These are phyloP conservation scores for Amylocarpus encephaloides DNA, from an alignment of 2,329 filamentous ascomycete genomes.

Conservation along the genomic window DNA sequence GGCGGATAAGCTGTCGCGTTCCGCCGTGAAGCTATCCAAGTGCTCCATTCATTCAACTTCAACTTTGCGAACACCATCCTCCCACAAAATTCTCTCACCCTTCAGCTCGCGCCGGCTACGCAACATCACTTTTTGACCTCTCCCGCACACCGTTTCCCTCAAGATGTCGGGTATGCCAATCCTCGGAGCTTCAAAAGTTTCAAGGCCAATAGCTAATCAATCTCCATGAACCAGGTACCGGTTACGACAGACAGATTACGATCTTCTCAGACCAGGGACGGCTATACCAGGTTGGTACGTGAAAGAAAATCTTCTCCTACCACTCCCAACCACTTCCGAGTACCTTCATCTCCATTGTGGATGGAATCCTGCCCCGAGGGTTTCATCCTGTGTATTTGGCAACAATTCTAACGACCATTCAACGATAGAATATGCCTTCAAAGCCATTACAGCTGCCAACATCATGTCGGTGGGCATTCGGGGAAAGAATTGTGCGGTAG, in stretches of 20 bases:
- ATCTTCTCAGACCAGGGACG: conserved; percentile 99
- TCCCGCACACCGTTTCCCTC: not conserved
- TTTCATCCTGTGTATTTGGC: conserved; percentile 2
- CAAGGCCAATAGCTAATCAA: conserved; percentile 21
- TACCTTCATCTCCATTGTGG: not conserved
- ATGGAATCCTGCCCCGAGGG: not conserved
- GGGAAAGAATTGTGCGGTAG: conserved; percentile 94
- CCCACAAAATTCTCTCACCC: not conserved
- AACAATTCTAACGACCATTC: conserved; percentile 26
- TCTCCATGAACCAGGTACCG: conserved; percentile 55
- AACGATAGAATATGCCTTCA: conserved; percentile 94
- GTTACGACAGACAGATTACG: conserved; percentile 98
- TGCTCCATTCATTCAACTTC: not conserved
- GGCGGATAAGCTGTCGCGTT: conserved; percentile 14
- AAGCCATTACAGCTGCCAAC: conserved; percentile 97
- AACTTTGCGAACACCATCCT: conserved; percentile 6
- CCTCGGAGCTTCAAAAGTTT: conserved; percentile 4
- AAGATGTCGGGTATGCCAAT: conserved; percentile 36
- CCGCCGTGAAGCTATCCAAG: conserved; percentile 9
- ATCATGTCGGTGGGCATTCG: conserved; percentile 96
- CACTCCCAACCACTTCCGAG: not conserved
- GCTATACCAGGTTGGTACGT: conserved; percentile 98
- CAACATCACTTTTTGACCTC: not conserved
- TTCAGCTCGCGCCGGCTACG: not conserved
- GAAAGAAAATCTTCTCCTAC: conserved; percentile 1